Base-by-base conservation (phyloP, 2,329 filamentous ascomycete genomes). In the Pseudogymnoascus sp. region DNA sequence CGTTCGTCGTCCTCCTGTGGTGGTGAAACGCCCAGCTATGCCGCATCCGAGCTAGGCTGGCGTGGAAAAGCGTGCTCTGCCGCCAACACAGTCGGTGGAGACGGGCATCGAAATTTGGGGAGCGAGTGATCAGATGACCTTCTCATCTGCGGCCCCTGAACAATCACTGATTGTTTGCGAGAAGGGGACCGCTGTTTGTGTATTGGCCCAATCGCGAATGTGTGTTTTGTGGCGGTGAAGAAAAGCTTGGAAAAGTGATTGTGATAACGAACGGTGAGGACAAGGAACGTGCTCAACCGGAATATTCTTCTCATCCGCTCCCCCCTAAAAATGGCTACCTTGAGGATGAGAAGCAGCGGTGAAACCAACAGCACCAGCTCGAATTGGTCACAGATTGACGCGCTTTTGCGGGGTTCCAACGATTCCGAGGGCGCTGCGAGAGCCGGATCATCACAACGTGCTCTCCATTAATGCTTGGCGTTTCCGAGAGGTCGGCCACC, bases 361-460 rank as follows among this genome's bases (percentile, higher is more conserved):
- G 45, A 52, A 31, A 52, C 45, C 45, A 52, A 52, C 45, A 31
- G 4, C 19, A 6, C 23, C 21, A 12, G 3, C 45, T 23, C 45
- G 14, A 29, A 11, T 7, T 7, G n/a, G 45, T 6, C 26, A 52
- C 5, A 52, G 45, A 52, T 52, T 23, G 45, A 52, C 45, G 23
- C 45, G 26, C 45, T 1, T 52, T 52, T 29, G 45, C 45, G 45
- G 45, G 45, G 45, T 52, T 31, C 45, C 45, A 52, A 52, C 45
- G 16, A 16, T 52, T 52, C 45, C 26, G 45, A 52, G 45, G 14
- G 14, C 45, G 45, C 45, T 52, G 23, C n/a, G 14, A 10, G 45
- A 52, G 45, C 45, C 45, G 45, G 45, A 52, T 52, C 45, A 52
- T 52, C 45, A 52, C 45, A 31, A 52, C 45, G 14, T 52, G 45